phyloP scores from a whole-genome alignment of 2,329 filamentous ascomycete species.

The Phialophora chinensis region DNA sequence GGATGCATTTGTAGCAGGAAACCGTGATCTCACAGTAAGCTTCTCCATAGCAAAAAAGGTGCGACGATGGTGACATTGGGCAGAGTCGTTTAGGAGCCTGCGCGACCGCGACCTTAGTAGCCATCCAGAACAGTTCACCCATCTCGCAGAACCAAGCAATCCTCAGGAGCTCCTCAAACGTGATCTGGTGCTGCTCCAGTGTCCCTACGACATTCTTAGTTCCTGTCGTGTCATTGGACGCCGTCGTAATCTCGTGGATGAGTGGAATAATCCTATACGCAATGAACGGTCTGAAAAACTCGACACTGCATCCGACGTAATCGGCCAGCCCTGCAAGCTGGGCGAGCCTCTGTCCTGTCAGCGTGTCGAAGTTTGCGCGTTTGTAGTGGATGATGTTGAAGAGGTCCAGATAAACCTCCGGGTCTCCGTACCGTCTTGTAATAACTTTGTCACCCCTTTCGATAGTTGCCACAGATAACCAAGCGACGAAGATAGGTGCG shows the following conservation, averaged over 20 bases:
- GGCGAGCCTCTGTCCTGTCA: background rate
- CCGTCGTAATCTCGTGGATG: background rate
- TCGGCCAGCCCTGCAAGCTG: background rate
- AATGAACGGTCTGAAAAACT: background rate
- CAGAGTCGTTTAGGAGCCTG: background rate
- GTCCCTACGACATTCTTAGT: background rate
- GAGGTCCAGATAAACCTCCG: background rate
- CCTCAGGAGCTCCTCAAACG: background rate
- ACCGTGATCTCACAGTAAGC: background rate
- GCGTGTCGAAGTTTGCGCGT: background rate
- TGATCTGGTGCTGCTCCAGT: background rate
- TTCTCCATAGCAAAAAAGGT: no score
- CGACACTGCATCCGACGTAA: background rate
- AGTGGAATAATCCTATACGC: background rate
- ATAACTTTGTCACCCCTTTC: background rate
- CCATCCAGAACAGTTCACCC: background rate
- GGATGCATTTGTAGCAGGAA: background rate
- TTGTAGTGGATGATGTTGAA: constrained; percentile 5
- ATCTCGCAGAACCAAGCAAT: background rate
- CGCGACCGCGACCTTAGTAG: background rate
- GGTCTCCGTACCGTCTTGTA: background rate
- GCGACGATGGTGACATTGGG: no score
- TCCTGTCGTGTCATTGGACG: background rate
- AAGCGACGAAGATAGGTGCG: background rate
- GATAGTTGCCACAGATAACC: background rate